These are phyloP conservation scores for Exophiala oligosperma DNA, from an alignment of 2,329 filamentous ascomycete genomes.

Conservation along the genomic window DNA sequence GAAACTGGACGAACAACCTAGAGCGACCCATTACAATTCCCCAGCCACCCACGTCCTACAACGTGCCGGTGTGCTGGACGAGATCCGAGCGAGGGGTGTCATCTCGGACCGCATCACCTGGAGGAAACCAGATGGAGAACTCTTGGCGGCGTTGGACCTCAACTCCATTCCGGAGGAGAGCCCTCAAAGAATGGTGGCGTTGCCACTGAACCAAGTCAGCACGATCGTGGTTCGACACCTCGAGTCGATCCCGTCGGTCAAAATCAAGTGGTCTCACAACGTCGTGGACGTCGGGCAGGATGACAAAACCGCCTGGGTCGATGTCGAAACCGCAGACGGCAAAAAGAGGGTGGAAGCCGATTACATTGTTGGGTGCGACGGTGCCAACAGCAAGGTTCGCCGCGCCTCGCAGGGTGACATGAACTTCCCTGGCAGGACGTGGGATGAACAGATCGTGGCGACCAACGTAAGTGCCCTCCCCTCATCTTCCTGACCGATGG, in stretches of 20 bases:
- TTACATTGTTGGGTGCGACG: conserved; percentile 47
- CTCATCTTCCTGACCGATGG: too few species aligned
- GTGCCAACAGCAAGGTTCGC: conserved; percentile 41
- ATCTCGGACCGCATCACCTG: conserved; percentile 43
- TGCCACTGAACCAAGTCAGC: conserved; percentile 27
- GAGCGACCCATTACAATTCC: conserved; percentile 62
- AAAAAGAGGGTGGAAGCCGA: conserved; percentile 22
- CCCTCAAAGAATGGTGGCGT: not conserved
- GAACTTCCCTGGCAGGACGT: conserved; percentile 8
- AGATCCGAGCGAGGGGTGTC: conserved; percentile 46
- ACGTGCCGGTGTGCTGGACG: conserved; percentile 58
- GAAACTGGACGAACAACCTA: conserved; percentile 29
- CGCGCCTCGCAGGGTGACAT: conserved; percentile 1
- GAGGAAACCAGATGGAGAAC: conserved; percentile 40
- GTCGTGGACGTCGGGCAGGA: too few species aligned
- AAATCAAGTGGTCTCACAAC: not conserved
- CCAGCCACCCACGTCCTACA: conserved; percentile 58
- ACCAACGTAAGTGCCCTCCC: conserved; percentile 1
- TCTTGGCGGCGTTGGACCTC: conserved; percentile 43
- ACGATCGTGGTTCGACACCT: conserved; percentile 47
- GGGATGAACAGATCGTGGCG: conserved; percentile 9
- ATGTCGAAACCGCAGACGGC: not conserved
- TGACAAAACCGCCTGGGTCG: not conserved
- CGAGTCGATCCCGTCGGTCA: conserved; percentile 20
- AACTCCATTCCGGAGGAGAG: conserved; percentile 42